Conservation (phyloP, 2,329 filamentous ascomycete genomes). For the Venturia asperata region DNA sequence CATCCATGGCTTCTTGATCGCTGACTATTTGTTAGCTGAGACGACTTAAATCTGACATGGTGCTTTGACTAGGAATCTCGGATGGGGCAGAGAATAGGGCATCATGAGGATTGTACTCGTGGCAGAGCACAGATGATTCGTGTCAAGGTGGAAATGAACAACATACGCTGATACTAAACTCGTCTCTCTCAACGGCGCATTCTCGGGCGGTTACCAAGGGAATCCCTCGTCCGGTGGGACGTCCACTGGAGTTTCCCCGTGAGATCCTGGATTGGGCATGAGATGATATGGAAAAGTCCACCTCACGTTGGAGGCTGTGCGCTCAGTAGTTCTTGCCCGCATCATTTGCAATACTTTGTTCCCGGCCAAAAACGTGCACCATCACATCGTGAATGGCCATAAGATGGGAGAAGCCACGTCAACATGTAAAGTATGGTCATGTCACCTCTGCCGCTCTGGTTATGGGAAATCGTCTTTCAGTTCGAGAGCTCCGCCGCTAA, state of each 20-base stretch:
- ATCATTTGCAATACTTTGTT: neutral
- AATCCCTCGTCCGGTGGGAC: neutral
- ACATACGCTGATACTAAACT: neutral
- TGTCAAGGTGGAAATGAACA: neutral
- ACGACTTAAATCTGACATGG: neutral
- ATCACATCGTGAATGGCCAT: neutral
- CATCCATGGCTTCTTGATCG: too few species aligned
- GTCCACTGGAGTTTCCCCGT: neutral
- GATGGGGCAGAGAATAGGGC: neutral
- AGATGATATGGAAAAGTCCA: neutral
- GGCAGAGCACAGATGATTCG: neutral
- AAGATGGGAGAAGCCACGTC: neutral
- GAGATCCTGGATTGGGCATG: neutral
- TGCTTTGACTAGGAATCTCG: neutral
- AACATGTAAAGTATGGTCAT: neutral
- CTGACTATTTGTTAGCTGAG: too few species aligned
- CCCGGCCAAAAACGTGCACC: neutral
- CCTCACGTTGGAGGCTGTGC: slow-evolving; percentile 1
- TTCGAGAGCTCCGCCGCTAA: neutral
- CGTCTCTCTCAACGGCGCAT: neutral
- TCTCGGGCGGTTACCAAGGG: neutral
- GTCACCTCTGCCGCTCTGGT: neutral
- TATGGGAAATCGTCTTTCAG: neutral
- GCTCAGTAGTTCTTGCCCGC: neutral
- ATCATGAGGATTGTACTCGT: neutral